Conservation (phyloP, 1,284 basidiomycete genomes). For the Fomitopsis palustris region DNA sequence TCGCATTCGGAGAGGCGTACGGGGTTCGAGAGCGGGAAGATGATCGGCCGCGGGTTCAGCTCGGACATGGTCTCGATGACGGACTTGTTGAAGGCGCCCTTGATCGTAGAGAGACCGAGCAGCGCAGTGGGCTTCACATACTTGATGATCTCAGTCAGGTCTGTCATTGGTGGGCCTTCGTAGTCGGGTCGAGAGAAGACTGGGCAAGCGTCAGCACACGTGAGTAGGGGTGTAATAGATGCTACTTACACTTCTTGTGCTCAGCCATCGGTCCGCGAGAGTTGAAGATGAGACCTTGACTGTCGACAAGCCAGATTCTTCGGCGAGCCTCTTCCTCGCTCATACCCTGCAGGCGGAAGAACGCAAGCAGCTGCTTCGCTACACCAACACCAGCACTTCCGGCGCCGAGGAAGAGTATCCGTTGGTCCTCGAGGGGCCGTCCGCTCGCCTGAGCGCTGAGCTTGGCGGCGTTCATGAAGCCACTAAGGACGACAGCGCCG, state of each 20-base stretch:
- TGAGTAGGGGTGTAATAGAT: neutral
- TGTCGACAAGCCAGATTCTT: constrained; percentile 84
- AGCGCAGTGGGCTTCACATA: constrained; percentile 91
- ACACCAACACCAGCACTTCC: constrained; percentile 90
- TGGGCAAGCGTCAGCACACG: constrained; percentile 23
- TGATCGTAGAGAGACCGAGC: constrained; percentile 87
- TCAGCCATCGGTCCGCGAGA: constrained; percentile 70
- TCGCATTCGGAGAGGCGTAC: constrained; percentile 82
- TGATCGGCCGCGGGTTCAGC: constrained; percentile 84
- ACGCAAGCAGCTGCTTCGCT: constrained; percentile 84
- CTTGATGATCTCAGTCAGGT: constrained; percentile 79
- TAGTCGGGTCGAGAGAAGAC: constrained; percentile 85
- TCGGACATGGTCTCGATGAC: constrained; percentile 84
- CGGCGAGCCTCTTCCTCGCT: constrained; percentile 75
- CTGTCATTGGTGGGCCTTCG: constrained; percentile 67
- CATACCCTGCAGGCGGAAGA: constrained; percentile 81
- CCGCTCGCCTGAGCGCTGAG: constrained; percentile 73
- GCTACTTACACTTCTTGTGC: constrained; percentile 73
- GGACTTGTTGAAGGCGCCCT: constrained; percentile 74
- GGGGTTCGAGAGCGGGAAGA: constrained; percentile 97
- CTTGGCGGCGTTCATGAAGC: constrained; percentile 87
- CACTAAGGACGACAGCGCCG: constrained; percentile 88
- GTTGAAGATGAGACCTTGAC: constrained; percentile 80
- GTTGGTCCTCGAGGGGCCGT: constrained; percentile 68
- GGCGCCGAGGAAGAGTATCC: constrained; percentile 89